Base-by-base conservation (phyloP, 257 asterid genomes). In the Primulina tabacum region DNA sequence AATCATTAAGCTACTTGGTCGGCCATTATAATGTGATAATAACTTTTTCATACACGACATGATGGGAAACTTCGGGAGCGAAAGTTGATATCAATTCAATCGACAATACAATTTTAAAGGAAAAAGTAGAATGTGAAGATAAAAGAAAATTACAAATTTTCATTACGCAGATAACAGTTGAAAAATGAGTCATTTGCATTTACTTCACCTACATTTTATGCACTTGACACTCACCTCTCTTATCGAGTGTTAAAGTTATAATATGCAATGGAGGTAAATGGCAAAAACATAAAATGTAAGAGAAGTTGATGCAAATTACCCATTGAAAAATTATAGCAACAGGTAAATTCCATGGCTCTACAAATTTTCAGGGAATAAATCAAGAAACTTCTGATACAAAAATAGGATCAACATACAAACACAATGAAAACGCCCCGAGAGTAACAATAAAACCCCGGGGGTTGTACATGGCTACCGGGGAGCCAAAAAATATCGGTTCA, bases 401-500 rank as follows among this genome's bases (percentile, higher is more conserved):
- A 50, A 50, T 50, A 50, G 57, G 57, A 50, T 50, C 55, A 12
- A 43, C 55, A 43, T 43, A 71, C 69, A 64, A 73, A 47, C 68
- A 53, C 53, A 76, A 66, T 77, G 73, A 71, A 64, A 63, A 78
- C 67, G 58, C 11, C 65, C n/a, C 55, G 1, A 14, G 20, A 33
- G 28, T 52, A 6, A n/a, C 55, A 24, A 34, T 7, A 72, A 5
- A 58, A 64, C 67, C 67, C 75, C 77, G 7, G 70, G 21, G 76
- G 71, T 77, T 65, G 75, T 77, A 75, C 43, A 67, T 62, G 11
- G 75, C 72, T 61, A 78, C 62, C 67, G 9, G 60, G 70, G 74
- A 73, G 63, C 75, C 76, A 67, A 80, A 72, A 73, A 84, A 68
- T 81, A 66, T 26, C 59, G 76, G 79, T 69, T 71, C 78, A 60